Percentiles rank a stretch among this genome's conserved stretches.
These are phyloP conservation scores for Barnettozyma pratensis DNA, from an alignment of 805 yeast genomes.

Conservation along the genomic window DNA sequence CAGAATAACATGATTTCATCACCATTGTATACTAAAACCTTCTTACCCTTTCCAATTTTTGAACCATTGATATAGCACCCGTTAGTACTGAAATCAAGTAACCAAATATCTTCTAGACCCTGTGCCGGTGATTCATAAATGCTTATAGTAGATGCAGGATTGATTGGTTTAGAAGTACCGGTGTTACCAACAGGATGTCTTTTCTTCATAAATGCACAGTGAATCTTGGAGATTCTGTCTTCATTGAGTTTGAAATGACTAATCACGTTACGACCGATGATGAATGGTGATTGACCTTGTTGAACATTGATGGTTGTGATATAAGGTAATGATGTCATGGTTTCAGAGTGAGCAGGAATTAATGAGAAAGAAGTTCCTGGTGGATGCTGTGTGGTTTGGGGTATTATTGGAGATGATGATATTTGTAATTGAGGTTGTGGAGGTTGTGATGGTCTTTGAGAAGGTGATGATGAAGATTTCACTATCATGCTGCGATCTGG, in stretches of 20 bases:
- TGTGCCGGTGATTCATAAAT: slow-evolving; percentile 69
- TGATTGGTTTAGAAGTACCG: background rate
- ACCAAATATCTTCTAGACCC: slow-evolving; percentile 72
- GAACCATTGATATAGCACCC: slow-evolving; percentile 66
- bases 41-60: slow-evolving; percentile 56
- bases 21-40: slow-evolving; percentile 54
- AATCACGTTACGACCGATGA: slow-evolving; percentile 67
- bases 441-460: background rate
- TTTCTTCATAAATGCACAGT: slow-evolving; percentile 63
- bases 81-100: slow-evolving; percentile 75
- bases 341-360: slow-evolving; percentile 43
- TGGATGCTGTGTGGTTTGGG: slow-evolving; percentile 29
- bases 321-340: slow-evolving; percentile 23
- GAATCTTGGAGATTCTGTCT: slow-evolving; percentile 76
- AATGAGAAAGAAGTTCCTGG: slow-evolving; percentile 61
- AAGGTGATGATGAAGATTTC: background rate
- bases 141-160: slow-evolving; percentile 19
- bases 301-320: slow-evolving; percentile 48
- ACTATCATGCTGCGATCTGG: slow-evolving; percentile 6
- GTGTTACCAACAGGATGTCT: slow-evolving; percentile 52
- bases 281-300: slow-evolving; percentile 61
- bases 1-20: slow-evolving; percentile 63
- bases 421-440: background rate
- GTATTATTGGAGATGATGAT: slow-evolving; percentile 17
- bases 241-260: slow-evolving; percentile 63